Conservation (phyloP, 2,329 filamentous ascomycete genomes). For the Microdochium trichocladiopsis region DNA sequence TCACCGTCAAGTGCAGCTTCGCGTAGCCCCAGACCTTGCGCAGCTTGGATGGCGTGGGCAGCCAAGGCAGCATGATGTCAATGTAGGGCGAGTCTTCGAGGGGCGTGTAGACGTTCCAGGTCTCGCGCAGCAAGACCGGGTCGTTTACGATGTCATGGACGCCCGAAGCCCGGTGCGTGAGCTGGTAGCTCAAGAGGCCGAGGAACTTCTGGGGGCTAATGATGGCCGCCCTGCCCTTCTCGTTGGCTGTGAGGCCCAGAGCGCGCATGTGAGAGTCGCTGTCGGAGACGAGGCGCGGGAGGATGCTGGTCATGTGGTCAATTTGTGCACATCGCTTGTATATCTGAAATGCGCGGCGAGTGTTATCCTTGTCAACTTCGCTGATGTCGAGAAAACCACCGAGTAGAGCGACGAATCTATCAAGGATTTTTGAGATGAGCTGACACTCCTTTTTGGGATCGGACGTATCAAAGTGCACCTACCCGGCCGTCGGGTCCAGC, state of each 20-base stretch:
- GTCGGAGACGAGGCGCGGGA: slow-evolving; percentile 1
- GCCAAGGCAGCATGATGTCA: slow-evolving; percentile 3
- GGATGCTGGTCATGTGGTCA: slow-evolving; percentile 1
- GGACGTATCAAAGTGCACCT: neutral
- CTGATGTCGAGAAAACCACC: slow-evolving; percentile 1
- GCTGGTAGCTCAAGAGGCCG: slow-evolving; percentile 1
- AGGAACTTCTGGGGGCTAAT: slow-evolving; percentile 1
- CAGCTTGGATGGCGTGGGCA: slow-evolving; percentile 2
- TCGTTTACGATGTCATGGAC: slow-evolving; percentile 3
- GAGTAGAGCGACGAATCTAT: slow-evolving; percentile 1
- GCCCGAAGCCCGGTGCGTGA: slow-evolving; percentile 2
- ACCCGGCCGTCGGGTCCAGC: slow-evolving; percentile 1
- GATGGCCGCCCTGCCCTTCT: neutral
- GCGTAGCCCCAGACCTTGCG: slow-evolving; percentile 2
- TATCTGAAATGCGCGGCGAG: neutral
- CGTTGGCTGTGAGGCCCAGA: neutral
- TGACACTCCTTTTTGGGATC: neutral
- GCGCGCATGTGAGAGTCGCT: neutral
- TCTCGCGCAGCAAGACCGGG: neutral
- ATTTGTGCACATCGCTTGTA: slow-evolving; percentile 2
- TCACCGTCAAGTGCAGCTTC: slow-evolving; percentile 1
- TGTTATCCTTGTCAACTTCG: slow-evolving; percentile 1
- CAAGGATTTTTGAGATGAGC: neutral
- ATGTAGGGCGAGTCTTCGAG: slow-evolving; percentile 4
- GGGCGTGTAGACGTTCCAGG: slow-evolving; percentile 2